Evolutionary conservation across 257 asterid genomes (phyloP).

Genomic region (Lithospermum erythrorhizon): DNA sequence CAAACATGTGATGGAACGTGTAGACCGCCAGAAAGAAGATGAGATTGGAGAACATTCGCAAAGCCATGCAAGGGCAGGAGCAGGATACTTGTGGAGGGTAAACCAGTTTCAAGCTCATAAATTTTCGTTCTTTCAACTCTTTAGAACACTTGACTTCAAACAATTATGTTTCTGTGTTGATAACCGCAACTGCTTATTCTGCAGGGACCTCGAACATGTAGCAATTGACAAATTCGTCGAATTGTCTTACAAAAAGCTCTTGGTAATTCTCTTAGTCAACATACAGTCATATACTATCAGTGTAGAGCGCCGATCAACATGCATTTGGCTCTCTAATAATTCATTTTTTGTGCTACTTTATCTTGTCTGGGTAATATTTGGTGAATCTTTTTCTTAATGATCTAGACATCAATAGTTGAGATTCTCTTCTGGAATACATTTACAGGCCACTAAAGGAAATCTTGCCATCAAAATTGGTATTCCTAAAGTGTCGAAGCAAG

Average conservation of each 20-base stretch:
- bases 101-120: slow-evolving; percentile 11
- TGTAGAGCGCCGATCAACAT: too few relatives aligned
- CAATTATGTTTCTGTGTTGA: slow-evolving; percentile 3
- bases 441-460: slow-evolving; percentile 83
- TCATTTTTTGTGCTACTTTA: too few relatives aligned
- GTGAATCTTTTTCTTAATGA: not conserved
- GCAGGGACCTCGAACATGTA: slow-evolving; percentile 81
- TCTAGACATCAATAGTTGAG: not conserved
- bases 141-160: not conserved
- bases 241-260: slow-evolving; percentile 66
- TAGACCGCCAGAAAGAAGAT: slow-evolving; percentile 59
- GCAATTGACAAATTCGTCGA: slow-evolving; percentile 75
- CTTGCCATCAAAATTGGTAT: slow-evolving; percentile 73
- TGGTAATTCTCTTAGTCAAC: slow-evolving; percentile 36
- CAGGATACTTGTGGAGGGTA: slow-evolving; percentile 43
- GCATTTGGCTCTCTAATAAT: too few relatives aligned
- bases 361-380: not conserved
- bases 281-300: too few relatives aligned
- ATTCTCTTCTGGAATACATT: slow-evolving; percentile 20
- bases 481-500: slow-evolving; percentile 66
- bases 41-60: slow-evolving; percentile 42
- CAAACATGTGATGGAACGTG: slow-evolving; percentile 14
- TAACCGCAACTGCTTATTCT: slow-evolving; percentile 9
- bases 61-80: slow-evolving; percentile 53
- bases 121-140: not conserved